Base-by-base conservation (phyloP, 2,329 filamentous ascomycete species). In the Grosmannia huntii region DNA sequence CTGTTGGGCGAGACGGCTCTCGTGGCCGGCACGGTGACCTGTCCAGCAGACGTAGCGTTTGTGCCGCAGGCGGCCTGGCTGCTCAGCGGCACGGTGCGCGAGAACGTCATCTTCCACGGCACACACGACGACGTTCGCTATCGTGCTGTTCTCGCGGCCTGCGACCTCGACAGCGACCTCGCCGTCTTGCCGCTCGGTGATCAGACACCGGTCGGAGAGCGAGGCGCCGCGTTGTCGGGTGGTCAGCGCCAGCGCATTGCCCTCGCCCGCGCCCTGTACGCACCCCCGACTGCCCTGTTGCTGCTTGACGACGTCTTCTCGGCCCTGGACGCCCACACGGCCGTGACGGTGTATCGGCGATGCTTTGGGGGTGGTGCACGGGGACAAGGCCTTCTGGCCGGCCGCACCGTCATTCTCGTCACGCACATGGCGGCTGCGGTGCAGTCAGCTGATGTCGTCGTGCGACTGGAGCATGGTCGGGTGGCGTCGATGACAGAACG, bases 221-320 rank as follows among this genome's bases (percentile, higher is more conserved):
- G 95, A 70, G 91, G 91, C 25, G 94, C 96, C 60, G 89, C 90
- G 16, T 80, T 96, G 14, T 96, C 91, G 12, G 91, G 91, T 62
- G 91, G 91, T 4, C 91, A 96, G 71, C 96, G 95, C 71, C 90
- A 96, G 70, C 84, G 91, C 57, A 95, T 96, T 50, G 95, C 90
- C 25, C 79, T 96, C 53, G 91, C 91, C 19, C 84, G 91, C 65
- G 91, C 91, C 2, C 77, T 96, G 19, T 96, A 96, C 71, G 92
- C 88, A 64, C 89, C 87, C 2, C 3, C 87, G 2, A 10, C 31
- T 68, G 90, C 89, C 4, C 89, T 95, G 69, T 73, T 96, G 11
- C 78, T 96, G 16, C 78, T 96, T 49, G 91, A 96, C 66, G 91
- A 96, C 69, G 94, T 91, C 61, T 77, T 96, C 38, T 95, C 89